Percentiles rank a stretch among this genome's conserved stretches.
phyloP scores from a whole-genome alignment of 2,329 filamentous ascomycete species.

The Paracoccidioides lutzii region DNA sequence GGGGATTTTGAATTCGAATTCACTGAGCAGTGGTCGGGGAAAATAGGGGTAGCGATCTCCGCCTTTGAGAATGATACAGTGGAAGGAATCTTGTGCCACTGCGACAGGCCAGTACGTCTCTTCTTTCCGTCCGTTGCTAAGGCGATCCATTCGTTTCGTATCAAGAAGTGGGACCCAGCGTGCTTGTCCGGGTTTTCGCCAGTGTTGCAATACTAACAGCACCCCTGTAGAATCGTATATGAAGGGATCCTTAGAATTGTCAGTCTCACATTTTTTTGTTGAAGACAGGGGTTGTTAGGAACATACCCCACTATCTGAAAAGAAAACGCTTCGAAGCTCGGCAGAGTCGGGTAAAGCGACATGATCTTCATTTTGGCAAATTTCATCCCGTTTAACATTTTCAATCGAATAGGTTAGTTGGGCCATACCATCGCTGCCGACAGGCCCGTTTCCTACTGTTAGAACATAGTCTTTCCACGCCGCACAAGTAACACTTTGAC shows the following conservation, averaged over 20 bases:
- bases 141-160: constrained; percentile 67
- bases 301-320: constrained; percentile 74
- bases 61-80: constrained; percentile 98
- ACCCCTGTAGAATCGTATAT: constrained; percentile 92
- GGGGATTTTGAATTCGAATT: constrained; percentile 86
- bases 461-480: constrained; percentile 95
- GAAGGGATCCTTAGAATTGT: constrained; percentile 59
- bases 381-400: constrained; percentile 83
- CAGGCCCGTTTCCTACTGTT: constrained; percentile 83
- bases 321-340: constrained; percentile 72
- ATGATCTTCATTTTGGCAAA: constrained; percentile 88
- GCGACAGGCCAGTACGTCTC: constrained; percentile 94
- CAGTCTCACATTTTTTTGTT: background rate
- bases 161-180: constrained; percentile 88
- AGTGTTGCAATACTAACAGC: constrained; percentile 75
- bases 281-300: too few relatives aligned
- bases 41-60: constrained; percentile 88
- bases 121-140: constrained; percentile 71
- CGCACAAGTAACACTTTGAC: constrained; percentile 82
- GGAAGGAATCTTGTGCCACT: constrained; percentile 80
- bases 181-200: constrained; percentile 73
- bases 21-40: constrained; percentile 73
- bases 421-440: constrained; percentile 63
- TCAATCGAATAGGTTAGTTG: constrained; percentile 83
- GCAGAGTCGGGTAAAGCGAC: constrained; percentile 67